These are phyloP conservation scores for Funneliformis geosporum DNA, from an alignment of 192 early-diverging fungal species.

Conservation along the genomic window DNA sequence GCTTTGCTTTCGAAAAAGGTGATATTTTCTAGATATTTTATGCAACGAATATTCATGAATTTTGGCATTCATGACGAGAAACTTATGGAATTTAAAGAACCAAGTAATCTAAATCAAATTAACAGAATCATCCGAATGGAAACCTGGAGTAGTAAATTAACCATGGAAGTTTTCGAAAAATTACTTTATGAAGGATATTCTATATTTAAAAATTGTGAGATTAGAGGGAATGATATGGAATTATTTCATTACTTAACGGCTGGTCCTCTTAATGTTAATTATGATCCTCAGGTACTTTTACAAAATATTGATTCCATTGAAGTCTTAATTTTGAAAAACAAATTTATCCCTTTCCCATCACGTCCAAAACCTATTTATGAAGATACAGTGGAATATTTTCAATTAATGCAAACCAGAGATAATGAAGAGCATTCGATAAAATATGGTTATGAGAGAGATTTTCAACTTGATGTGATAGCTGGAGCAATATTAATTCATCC, in stretches of 20 bases:
- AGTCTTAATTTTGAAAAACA: neutral
- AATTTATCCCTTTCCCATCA: constrained; percentile 9
- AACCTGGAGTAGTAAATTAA: neutral
- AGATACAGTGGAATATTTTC: neutral
- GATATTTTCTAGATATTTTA: constrained; percentile 15
- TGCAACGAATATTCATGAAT: neutral
- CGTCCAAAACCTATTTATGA: neutral
- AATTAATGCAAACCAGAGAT: neutral
- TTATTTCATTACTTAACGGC: constrained; percentile 3
- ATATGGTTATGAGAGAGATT: constrained; percentile 11
- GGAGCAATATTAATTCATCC: neutral
- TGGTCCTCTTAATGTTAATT: neutral
- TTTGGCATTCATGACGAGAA: constrained; percentile 2
- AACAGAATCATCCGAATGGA: neutral
- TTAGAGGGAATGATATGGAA: constrained; percentile 27
- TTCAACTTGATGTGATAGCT: neutral
- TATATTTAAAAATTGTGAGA: neutral
- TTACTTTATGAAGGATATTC: neutral
- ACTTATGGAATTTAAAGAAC: neutral
- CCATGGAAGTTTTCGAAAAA: neutral
- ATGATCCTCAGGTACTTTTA: neutral
- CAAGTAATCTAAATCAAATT: neutral
- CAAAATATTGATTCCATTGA: constrained; percentile 9
- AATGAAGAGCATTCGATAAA: constrained; percentile 1
- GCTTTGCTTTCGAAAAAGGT: neutral